Percentiles rank a stretch among this genome's conserved stretches.
Conservation (phyloP, 495 filamentous ascomycete species). For the Terfezia claveryi region DNA sequence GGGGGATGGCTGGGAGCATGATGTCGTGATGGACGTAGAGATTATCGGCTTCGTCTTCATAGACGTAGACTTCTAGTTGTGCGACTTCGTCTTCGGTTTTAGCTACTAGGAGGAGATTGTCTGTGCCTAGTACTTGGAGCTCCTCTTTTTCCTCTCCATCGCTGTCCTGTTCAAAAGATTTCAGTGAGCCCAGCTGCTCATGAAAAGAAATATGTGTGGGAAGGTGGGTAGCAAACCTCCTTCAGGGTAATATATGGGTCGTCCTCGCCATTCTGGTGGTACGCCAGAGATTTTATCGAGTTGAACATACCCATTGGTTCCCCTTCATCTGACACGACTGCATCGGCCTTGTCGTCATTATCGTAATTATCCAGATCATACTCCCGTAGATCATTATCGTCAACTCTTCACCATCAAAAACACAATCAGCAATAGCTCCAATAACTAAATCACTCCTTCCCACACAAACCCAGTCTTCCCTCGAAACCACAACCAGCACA, state of each 20-base stretch:
- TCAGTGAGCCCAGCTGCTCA: slow-evolving; percentile 3
- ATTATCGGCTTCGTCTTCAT: slow-evolving; percentile 83
- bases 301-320: slow-evolving; percentile 79
- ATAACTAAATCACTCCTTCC: neutral
- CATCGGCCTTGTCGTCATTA: slow-evolving; percentile 45
- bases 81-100: slow-evolving; percentile 94
- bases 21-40: slow-evolving; percentile 99
- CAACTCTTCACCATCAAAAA: slow-evolving; percentile 5
- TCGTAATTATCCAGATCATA: slow-evolving; percentile 93
- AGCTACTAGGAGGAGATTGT: slow-evolving; percentile 77
- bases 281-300: slow-evolving; percentile 76
- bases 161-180: slow-evolving; percentile 32
- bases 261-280: slow-evolving; percentile 75
- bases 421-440: neutral
- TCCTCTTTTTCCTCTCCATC: slow-evolving; percentile 83
- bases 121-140: slow-evolving; percentile 72
- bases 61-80: slow-evolving; percentile 91
- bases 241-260: slow-evolving; percentile 90
- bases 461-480: neutral
- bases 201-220: neutral
- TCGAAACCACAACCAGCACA: neutral
- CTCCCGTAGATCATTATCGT: slow-evolving; percentile 79
- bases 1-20: slow-evolving; percentile 91
- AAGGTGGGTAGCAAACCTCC: slow-evolving; percentile 19
- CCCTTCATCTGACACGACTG: slow-evolving; percentile 15